These are phyloP conservation scores for Selenicereus undatus DNA, from an alignment of 148 eudicot species.

Conservation along the genomic window DNA sequence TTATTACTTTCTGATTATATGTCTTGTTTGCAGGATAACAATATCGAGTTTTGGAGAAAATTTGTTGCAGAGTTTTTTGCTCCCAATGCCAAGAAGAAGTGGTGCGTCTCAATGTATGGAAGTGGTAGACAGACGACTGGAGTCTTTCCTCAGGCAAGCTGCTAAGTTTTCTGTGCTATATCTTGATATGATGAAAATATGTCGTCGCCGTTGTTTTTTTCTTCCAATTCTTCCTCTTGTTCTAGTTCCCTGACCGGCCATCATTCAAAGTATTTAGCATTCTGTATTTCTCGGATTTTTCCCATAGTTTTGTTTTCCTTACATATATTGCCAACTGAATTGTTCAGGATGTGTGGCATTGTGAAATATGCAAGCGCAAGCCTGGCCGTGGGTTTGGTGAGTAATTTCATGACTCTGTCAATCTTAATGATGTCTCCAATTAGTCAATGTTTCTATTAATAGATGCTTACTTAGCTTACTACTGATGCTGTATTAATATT, in stretches of 20 bases:
- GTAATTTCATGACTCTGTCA: constrained; percentile 25
- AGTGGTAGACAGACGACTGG: constrained; percentile 90
- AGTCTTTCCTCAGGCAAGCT: constrained; percentile 85
- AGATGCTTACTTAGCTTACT: constrained; percentile 10
- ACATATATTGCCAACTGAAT: constrained; percentile 1
- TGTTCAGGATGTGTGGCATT: constrained; percentile 93
- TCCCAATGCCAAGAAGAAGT: constrained; percentile 93
- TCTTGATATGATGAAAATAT: not conserved
- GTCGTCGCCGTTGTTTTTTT: not conserved
- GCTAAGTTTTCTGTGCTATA: not conserved
- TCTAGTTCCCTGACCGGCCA: not conserved
- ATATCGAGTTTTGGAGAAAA: constrained; percentile 91
- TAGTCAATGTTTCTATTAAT: not conserved
- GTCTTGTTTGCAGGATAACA: constrained; percentile 59
- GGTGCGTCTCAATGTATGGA: constrained; percentile 99
- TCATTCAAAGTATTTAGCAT: not conserved
- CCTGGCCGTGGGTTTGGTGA: constrained; percentile 99
- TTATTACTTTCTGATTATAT: not conserved
- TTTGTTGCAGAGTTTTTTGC: constrained; percentile 85
- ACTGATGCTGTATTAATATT: constrained; percentile 23
- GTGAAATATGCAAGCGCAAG: constrained; percentile 94
- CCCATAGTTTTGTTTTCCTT: constrained; percentile 2
- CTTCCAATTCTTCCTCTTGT: not conserved
- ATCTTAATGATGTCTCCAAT: not conserved
- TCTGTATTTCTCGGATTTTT: not conserved